These are phyloP conservation scores for Elymus sibiricus DNA, from an alignment of 176 grass and related monocot species.

Conservation along the genomic window DNA sequence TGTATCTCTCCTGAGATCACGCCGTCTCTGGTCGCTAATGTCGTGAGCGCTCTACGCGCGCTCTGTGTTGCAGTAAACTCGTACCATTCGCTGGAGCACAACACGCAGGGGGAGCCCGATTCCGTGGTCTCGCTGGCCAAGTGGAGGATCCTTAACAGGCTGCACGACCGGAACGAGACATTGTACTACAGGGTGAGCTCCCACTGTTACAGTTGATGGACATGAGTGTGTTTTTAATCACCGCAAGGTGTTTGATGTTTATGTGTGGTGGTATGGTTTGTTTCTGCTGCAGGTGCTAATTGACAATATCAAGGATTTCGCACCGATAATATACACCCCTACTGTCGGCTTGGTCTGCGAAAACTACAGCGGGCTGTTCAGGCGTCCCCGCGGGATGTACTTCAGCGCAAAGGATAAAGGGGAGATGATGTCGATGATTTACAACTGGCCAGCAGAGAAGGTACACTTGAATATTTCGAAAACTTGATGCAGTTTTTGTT, in stretches of 20 bases:
- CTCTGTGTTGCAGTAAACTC: slow-evolving; percentile 62
- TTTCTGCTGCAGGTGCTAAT: slow-evolving; percentile 70
- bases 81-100: slow-evolving; percentile 81
- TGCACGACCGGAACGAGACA: slow-evolving; percentile 96
- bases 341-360: slow-evolving; percentile 93
- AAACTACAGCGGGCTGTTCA: slow-evolving; percentile 91
- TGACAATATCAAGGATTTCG: slow-evolving; percentile 98
- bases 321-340: slow-evolving; percentile 93
- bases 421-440: slow-evolving; percentile 99
- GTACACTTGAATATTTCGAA: slow-evolving; percentile 27
- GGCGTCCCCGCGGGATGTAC: slow-evolving; percentile 95
- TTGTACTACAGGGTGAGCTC: slow-evolving; percentile 91
- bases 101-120: slow-evolving; percentile 65
- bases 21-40: slow-evolving; percentile 8
- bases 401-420: slow-evolving; percentile 97
- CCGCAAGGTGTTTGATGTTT: neutral
- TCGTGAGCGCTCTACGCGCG: neutral
- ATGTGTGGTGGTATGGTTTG: neutral
- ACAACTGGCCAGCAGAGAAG: slow-evolving; percentile 91
- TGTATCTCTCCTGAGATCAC: neutral
- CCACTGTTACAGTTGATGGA: neutral
- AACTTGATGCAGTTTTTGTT: neutral
- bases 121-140: slow-evolving; percentile 75
- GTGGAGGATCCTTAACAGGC: slow-evolving; percentile 97
- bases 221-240: neutral